Evolutionary conservation across 371 early-diverging fungal species (phyloP).

Genomic region (Saksenaea vasiformis): DNA sequence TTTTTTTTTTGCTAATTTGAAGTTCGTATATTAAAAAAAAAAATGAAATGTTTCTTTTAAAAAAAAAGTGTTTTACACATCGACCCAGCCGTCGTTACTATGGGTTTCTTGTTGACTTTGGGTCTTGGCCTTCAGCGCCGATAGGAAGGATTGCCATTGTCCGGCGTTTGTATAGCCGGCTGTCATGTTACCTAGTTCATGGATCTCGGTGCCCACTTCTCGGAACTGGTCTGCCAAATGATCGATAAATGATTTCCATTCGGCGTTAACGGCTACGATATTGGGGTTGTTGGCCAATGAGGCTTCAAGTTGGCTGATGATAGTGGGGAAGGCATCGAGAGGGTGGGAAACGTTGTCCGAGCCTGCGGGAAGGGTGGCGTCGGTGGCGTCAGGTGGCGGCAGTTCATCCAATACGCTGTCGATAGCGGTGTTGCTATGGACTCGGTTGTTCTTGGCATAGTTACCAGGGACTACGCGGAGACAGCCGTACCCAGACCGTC

Average conservation of each 20-base stretch:
- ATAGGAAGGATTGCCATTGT: slow-evolving; percentile 13
- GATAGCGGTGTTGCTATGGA: not conserved
- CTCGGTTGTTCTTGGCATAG: slow-evolving; percentile 18
- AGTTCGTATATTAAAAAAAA: not conserved
- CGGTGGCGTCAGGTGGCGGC: slow-evolving; percentile 2
- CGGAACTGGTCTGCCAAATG: slow-evolving; percentile 8
- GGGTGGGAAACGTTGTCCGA: not conserved
- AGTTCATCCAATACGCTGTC: not conserved
- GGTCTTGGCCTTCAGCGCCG: slow-evolving; percentile 9
- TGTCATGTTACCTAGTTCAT: slow-evolving; percentile 3
- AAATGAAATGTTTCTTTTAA: not conserved
- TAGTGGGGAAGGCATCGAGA: slow-evolving; percentile 13
- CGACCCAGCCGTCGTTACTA: not conserved
- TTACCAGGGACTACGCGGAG: slow-evolving; percentile 38
- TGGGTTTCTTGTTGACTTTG: slow-evolving; percentile 22
- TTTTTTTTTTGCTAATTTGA: too few relatives aligned
- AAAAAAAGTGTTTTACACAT: not conserved
- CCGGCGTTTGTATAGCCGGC: slow-evolving; percentile 4
- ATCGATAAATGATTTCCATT: slow-evolving; percentile 14
- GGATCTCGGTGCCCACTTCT: not conserved
- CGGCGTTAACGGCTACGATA: slow-evolving; percentile 4
- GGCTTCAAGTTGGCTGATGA: not conserved
- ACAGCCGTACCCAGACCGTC: slow-evolving; percentile 46
- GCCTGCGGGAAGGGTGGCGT: not conserved
- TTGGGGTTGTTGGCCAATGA: not conserved